Base-by-base conservation (phyloP, 805 yeast genomes). In the Cyberlindnera nakhonratchasimensis region DNA sequence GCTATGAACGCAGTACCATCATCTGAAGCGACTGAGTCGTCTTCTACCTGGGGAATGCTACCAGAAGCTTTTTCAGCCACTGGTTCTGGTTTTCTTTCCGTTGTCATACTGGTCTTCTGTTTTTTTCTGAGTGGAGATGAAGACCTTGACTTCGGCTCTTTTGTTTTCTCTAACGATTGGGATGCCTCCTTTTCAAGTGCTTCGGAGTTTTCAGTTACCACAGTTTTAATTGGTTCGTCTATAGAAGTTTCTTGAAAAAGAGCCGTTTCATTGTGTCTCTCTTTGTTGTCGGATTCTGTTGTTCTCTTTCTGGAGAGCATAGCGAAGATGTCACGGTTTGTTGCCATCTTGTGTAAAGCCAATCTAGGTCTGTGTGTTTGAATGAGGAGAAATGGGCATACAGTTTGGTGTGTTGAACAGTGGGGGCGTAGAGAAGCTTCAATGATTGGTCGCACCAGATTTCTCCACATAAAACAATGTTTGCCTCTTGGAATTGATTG, bases 301-400 rank as follows among this genome's bases (percentile, higher is more conserved):
- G 20, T 17, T 26, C 36, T 44, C 46, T 44, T 48, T 35, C 37
- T 45, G 14, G 55, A 46, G 34, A 54, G 51, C 58, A 54, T 54
- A 12, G 57, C 50, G 35, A 54, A 54, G 13, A 54, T 54, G 33
- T 54, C 58, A 26, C 57, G 35, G 30, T 54, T 46, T 3, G 48
- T 52, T 4, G 51, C 47, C 57, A 52, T 52, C 17, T 30, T 45
- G 39, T 30, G 11, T 10, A 21, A 14, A 21, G 14, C 17, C 18
- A 42, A 20, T 12, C 33, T 36, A 6, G 43, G 40, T 29, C 45
- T 29, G 24, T 11, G 32, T 11, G 18, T 17, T 13, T 11, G 22
- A 17, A 19, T 7, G 12, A 18, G 28, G 8, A 19, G 28, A 8
- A 18, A n/a, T 7, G 14, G 24, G 6, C 18, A 6, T n/a, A 21